A percentile compares a stretch with the other conserved stretches of the same genome.
These are phyloP conservation scores for Paecilomyces fulvus DNA, from an alignment of 2,329 filamentous ascomycete genomes.

Conservation along the genomic window DNA sequence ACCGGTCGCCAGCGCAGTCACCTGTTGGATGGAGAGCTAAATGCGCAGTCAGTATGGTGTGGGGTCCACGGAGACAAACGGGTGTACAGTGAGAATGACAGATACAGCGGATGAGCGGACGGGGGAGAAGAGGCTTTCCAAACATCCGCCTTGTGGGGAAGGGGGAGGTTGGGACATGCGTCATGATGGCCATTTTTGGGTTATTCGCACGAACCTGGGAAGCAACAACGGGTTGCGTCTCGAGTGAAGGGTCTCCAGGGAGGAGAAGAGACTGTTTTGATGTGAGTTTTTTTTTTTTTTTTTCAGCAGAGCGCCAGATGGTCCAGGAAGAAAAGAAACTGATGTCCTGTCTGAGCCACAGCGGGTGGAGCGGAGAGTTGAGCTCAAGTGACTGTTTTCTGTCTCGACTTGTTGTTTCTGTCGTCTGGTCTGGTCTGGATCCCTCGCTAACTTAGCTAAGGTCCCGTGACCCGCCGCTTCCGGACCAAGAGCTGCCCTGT, in stretches of 20 bases:
- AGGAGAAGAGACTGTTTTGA: not conserved
- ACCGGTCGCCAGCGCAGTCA: not conserved
- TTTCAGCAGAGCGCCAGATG: not conserved
- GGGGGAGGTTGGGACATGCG: conserved; percentile 21
- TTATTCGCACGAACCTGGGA: not conserved
- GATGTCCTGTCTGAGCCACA: not conserved
- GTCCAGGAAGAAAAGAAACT: not conserved
- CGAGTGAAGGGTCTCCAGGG: not conserved
- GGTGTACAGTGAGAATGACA: not conserved
- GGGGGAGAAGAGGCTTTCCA: conserved; percentile 12
- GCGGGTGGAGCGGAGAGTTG: not conserved
- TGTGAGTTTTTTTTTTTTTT: too few relatives aligned
- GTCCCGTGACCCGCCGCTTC: not conserved
- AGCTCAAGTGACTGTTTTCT: not conserved
- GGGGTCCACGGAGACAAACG: not conserved
- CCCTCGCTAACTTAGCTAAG: not conserved
- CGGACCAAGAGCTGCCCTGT: not conserved
- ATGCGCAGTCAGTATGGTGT: not conserved
- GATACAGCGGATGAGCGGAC: conserved; percentile 12
- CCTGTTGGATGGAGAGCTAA: not conserved
- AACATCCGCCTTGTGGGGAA: conserved; percentile 9
- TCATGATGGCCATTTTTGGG: conserved; percentile 22
- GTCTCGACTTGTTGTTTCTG: not conserved
- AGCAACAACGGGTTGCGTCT: not conserved
- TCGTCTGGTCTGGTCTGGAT: not conserved